phyloP scores from a whole-genome alignment of 306 rosid species.

The apple (Malus domestica) region ASM211411v1 NC_041795.1:30551501-30552000 shows the following conservation, averaged over 20 bases:
- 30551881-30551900: slow-evolving; percentile 39
- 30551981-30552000: neutral
- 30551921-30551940: slow-evolving; percentile 89
- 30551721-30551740: neutral
- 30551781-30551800: slow-evolving; percentile 22
- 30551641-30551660: no score
- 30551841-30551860: slow-evolving; percentile 26
- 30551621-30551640: no score
- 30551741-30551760: neutral
- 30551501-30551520: no score
- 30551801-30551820: slow-evolving; percentile 22
- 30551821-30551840: slow-evolving; percentile 33
- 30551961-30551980: slow-evolving; percentile 72
- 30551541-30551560: no score
- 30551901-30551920: slow-evolving; percentile 58
- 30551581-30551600: no score
- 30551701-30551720: neutral
- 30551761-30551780: slow-evolving; percentile 5
- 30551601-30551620: no score
- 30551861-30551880: slow-evolving; percentile 50
- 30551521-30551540: no score
- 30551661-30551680: no score
- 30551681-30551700: no score
- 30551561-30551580: no score
- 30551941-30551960: slow-evolving; percentile 80